Percentiles rank a stretch among this genome's conserved stretches.
These are phyloP conservation scores for Panicum miliaceum DNA, from an alignment of 176 grass and related monocot genomes.

Conservation along the genomic window DNA sequence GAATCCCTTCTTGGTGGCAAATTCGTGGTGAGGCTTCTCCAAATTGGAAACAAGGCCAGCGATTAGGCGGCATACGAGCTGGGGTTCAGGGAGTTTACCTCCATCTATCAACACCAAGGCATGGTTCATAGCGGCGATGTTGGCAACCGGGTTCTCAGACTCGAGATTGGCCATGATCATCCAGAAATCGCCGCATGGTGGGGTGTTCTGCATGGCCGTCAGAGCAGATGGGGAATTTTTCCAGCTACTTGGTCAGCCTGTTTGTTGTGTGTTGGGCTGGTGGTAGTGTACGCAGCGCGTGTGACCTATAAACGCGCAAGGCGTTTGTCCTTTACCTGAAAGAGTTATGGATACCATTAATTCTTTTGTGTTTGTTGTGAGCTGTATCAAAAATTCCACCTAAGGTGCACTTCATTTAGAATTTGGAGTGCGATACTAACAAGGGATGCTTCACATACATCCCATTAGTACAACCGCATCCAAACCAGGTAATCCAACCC, in stretches of 20 bases:
- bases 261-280: background rate
- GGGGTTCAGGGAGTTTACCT: background rate
- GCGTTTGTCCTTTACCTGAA: background rate
- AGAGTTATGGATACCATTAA: background rate
- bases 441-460: background rate
- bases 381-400: background rate
- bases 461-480: background rate
- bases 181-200: background rate
- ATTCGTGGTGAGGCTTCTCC: background rate
- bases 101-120: background rate
- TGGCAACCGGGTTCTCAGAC: background rate
- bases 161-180: background rate
- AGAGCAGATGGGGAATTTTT: background rate
- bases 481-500: background rate
- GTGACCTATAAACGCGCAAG: background rate
- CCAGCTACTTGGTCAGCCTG: background rate
- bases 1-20: background rate
- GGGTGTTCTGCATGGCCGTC: background rate
- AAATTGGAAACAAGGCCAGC: slow-evolving; percentile 9
- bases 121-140: background rate
- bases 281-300: background rate
- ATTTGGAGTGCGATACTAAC: background rate
- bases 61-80: background rate
- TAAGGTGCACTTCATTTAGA: background rate
- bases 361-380: background rate